Percentiles rank a stretch among this genome's conserved stretches.
phyloP scores from a whole-genome alignment of 2,329 filamentous ascomycete genomes.

The Cladosporium colombiae region DNA sequence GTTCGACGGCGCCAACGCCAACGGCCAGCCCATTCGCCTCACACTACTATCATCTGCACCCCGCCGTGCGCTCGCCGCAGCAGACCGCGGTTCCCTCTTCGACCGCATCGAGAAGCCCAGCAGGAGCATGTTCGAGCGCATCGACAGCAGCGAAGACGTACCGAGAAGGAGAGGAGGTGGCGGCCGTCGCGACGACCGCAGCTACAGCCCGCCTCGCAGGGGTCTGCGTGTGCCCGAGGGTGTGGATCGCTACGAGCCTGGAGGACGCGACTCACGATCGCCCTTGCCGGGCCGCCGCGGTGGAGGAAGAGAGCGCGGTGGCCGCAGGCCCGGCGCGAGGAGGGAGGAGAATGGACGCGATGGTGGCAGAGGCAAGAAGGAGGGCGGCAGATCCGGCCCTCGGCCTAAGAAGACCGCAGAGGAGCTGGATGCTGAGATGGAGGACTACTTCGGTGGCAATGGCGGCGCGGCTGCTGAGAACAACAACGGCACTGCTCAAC shows the following conservation, averaged over 20 bases:
- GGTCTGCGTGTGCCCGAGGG: constrained; percentile 62
- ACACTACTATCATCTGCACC: constrained; percentile 61
- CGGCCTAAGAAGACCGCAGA: constrained; percentile 79
- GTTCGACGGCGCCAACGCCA: constrained; percentile 88
- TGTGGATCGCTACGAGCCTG: constrained; percentile 79
- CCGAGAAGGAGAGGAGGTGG: constrained; percentile 20
- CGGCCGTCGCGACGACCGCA: constrained; percentile 33
- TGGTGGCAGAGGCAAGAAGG: constrained; percentile 45
- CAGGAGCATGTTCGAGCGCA: constrained; percentile 67
- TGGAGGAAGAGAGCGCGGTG: constrained; percentile 47
- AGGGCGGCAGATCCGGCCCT: constrained; percentile 53
- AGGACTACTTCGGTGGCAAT: constrained; percentile 73
- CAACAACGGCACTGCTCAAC: constrained; percentile 38
- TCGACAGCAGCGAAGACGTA: constrained; percentile 47
- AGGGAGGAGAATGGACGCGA: constrained; percentile 46
- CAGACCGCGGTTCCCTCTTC: constrained; percentile 37
- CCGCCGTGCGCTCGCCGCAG: constrained; percentile 37
- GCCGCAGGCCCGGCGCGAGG: constrained; percentile 47
- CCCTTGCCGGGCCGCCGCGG: constrained; percentile 41
- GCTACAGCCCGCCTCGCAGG: constrained; percentile 50
- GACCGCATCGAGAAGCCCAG: constrained; percentile 52
- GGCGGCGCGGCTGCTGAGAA: constrained; percentile 24
- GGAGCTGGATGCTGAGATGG: constrained; percentile 95
- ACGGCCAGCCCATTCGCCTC: constrained; percentile 75
- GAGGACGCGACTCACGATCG: constrained; percentile 55